A percentile compares a stretch with the other conserved stretches of the same genome.
phyloP scores from a whole-genome alignment of 2,329 filamentous ascomycete species.

The Calonectria montana region DNA sequence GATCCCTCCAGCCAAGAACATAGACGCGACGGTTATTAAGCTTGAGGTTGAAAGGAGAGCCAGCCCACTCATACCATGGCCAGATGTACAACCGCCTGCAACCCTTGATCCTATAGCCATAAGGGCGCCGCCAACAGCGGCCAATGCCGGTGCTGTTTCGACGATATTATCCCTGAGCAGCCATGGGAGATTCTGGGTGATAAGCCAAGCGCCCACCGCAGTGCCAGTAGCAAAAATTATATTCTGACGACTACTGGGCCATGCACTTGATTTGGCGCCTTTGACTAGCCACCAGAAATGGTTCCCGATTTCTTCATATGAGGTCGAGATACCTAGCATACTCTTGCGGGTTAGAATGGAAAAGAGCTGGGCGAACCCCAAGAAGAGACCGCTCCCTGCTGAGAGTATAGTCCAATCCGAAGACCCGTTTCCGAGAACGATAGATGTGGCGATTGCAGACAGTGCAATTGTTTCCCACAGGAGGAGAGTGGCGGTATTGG shows the following conservation, averaged over 20 bases:
- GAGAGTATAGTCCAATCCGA: slow-evolving; percentile 49
- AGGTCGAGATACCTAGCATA: slow-evolving; percentile 70
- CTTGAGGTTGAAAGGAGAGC: slow-evolving; percentile 72
- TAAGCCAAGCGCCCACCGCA: slow-evolving; percentile 56
- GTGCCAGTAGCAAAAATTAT: slow-evolving; percentile 66
- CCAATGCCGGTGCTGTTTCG: slow-evolving; percentile 51
- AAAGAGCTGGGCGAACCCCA: slow-evolving; percentile 68
- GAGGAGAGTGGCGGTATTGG: slow-evolving; percentile 50
- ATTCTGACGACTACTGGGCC: slow-evolving; percentile 53
- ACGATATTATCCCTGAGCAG: slow-evolving; percentile 40
- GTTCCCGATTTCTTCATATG: slow-evolving; percentile 70
- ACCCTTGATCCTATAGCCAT: slow-evolving; percentile 71
- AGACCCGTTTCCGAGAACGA: slow-evolving; percentile 40
- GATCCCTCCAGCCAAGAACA: slow-evolving; percentile 64
- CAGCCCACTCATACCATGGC: slow-evolving; percentile 76
- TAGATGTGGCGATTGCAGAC: slow-evolving; percentile 53
- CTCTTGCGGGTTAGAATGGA: slow-evolving; percentile 64
- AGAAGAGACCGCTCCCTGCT: slow-evolving; percentile 67
- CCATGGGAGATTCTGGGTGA: slow-evolving; percentile 49
- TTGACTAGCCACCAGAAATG: slow-evolving; percentile 59
- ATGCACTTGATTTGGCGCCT: slow-evolving; percentile 38
- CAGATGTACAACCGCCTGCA: slow-evolving; percentile 75
- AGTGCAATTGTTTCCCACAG: slow-evolving; percentile 57
- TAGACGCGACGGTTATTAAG: slow-evolving; percentile 67
- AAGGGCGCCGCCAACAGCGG: slow-evolving; percentile 64